Percentiles rank a stretch among this genome's conserved stretches.
These are phyloP conservation scores for Rhodofomes roseus DNA, from an alignment of 1,284 basidiomycete species.

Conservation along the genomic window DNA sequence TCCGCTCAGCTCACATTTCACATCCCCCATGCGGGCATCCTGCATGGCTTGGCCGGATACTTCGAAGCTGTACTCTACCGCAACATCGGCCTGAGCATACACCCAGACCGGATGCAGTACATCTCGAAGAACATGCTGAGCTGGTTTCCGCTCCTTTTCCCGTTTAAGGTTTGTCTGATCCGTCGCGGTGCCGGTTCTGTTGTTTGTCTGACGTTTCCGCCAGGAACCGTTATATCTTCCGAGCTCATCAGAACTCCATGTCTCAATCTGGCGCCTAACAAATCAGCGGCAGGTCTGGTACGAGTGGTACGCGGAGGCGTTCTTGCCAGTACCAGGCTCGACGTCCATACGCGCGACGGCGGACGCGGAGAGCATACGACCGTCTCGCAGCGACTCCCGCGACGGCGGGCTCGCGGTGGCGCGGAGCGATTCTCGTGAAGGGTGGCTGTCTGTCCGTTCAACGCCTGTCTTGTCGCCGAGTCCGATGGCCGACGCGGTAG, in stretches of 20 bases:
- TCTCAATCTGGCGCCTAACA: conserved; percentile 93
- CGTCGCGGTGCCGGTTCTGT: not conserved
- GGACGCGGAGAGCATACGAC: not conserved
- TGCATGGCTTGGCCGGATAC: conserved; percentile 97
- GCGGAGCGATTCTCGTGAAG: not conserved
- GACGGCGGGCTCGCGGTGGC: not conserved
- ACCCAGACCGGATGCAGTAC: conserved; percentile 81
- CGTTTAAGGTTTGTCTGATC: conserved; percentile 60
- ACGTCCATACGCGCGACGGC: conserved; percentile 13
- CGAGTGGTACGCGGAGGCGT: conserved; percentile 96
- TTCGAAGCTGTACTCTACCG: conserved; percentile 95
- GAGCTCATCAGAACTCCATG: conserved; percentile 86
- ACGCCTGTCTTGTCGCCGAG: conserved; percentile 51
- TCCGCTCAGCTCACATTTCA: conserved; percentile 83
- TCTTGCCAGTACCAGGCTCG: conserved; percentile 56
- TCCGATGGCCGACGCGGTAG: conserved; percentile 59
- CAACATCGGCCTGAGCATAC: conserved; percentile 88
- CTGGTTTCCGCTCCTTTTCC: conserved; percentile 99
- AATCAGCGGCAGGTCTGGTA: conserved; percentile 93
- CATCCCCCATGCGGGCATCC: conserved; percentile 91
- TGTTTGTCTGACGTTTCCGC: not conserved
- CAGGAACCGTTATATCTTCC: conserved; percentile 94
- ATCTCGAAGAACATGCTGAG: conserved; percentile 95
- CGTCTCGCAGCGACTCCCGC: not conserved
- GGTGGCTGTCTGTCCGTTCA: conserved; percentile 16